Conservation (phyloP, 257 asterid genomes). For the Gentiana macrophylla region DNA sequence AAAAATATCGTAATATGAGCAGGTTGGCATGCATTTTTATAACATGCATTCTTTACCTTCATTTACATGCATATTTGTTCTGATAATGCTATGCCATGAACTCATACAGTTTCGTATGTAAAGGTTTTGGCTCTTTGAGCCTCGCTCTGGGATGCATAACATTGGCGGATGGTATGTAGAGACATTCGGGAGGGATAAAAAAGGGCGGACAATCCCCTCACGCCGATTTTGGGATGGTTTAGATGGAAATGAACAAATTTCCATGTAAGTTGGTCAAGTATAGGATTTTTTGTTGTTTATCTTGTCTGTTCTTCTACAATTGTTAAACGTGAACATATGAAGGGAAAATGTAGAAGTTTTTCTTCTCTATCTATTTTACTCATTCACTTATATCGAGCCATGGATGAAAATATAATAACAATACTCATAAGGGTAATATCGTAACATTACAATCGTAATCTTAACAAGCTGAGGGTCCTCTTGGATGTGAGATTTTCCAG, state of each 20-base stretch:
- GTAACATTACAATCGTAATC: too few relatives aligned
- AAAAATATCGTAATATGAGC: background rate
- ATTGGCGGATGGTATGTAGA: constrained; percentile 96
- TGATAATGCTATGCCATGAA: constrained; percentile 1
- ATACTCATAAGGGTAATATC: too few relatives aligned
- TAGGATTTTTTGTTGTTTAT: background rate
- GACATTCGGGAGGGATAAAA: constrained; percentile 71
- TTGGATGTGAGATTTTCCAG: too few relatives aligned
- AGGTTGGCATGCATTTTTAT: background rate
- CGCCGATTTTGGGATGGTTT: constrained; percentile 68
- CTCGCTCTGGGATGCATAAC: constrained; percentile 90
- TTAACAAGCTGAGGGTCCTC: too few relatives aligned
- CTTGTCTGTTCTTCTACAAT: too few relatives aligned
- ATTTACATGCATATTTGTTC: constrained; percentile 8
- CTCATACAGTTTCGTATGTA: constrained; percentile 12
- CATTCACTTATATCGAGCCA: too few relatives aligned
- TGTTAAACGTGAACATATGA: too few relatives aligned
- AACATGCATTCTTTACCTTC: background rate
- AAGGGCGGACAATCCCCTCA: constrained; percentile 54
- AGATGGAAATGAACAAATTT: constrained; percentile 31
- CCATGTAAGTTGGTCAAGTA: constrained; percentile 49
- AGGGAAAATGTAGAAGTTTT: too few relatives aligned
- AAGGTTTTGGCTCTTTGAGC: constrained; percentile 97
- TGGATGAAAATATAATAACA: too few relatives aligned
- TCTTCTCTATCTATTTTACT: too few relatives aligned